Conservation (phyloP, 1,284 basidiomycete species). For the Irpex lacteus region DNA sequence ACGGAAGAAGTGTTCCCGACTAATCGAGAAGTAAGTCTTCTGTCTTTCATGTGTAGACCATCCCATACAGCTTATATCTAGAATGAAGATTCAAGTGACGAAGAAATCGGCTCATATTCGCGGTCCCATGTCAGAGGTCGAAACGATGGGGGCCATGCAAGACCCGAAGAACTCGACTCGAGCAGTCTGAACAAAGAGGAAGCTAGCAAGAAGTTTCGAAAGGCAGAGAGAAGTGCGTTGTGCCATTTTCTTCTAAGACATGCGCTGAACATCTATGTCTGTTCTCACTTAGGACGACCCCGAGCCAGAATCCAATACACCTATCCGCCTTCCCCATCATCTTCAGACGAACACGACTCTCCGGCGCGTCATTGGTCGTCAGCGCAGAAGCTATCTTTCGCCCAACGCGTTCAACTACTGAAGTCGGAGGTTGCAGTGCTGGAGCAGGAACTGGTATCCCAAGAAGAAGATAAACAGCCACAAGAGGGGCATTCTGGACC, state of each 20-base stretch:
- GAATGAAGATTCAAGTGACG: conserved; percentile 65
- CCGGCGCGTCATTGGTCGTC: conserved; percentile 9
- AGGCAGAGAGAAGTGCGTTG: conserved; percentile 57
- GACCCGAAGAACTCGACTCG: conserved; percentile 48
- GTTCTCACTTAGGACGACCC: conserved; percentile 33
- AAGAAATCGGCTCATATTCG: conserved; percentile 46
- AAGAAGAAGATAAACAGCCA: background rate
- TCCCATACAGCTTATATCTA: conserved; percentile 22
- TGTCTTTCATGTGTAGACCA: background rate
- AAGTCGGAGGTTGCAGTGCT: conserved; percentile 64
- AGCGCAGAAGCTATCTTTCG: conserved; percentile 30
- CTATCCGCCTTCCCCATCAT: conserved; percentile 66
- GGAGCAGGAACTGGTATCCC: conserved; percentile 57
- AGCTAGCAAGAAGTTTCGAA: conserved; percentile 63
- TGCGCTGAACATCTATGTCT: background rate
- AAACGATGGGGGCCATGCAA: conserved; percentile 32
- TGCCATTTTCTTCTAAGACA: background rate
- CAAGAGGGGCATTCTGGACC: conserved; percentile 54
- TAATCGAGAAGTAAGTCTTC: conserved; percentile 40
- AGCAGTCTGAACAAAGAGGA: conserved; percentile 52
- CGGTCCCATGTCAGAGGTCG: conserved; percentile 33
- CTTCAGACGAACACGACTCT: conserved; percentile 24
- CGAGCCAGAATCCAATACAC: conserved; percentile 55
- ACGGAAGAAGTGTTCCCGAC: conserved; percentile 75
- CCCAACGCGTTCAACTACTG: conserved; percentile 58